Evolutionary conservation across 2,329 filamentous ascomycete genomes (phyloP).

Genomic region (Ophiobolus disseminans): DNA sequence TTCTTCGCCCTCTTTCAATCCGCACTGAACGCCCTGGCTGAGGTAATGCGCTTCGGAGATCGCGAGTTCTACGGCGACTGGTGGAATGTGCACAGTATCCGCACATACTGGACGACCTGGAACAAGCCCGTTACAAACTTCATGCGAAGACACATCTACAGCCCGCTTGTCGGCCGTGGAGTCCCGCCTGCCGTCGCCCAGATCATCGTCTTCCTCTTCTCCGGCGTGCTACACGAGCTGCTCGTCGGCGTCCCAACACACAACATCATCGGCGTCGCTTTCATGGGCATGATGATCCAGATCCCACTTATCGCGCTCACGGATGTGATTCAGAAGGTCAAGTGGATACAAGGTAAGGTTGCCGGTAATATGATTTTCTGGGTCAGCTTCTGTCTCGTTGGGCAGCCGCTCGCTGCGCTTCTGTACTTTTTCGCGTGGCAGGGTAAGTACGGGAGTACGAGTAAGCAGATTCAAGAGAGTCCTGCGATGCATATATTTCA

Average conservation of each 20-base stretch:
- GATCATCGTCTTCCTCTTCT: constrained; percentile 84
- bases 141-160: constrained; percentile 93
- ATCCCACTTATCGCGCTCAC: constrained; percentile 87
- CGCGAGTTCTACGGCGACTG: constrained; percentile 95
- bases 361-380: constrained; percentile 95
- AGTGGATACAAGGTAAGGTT: constrained; percentile 75
- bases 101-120: constrained; percentile 94
- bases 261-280: constrained; percentile 90
- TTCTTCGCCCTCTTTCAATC: constrained; percentile 98
- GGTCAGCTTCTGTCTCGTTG: constrained; percentile 94
- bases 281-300: constrained; percentile 92
- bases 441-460: constrained; percentile 91
- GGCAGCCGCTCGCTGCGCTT: constrained; percentile 89
- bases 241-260: constrained; percentile 94
- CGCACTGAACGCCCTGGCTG: constrained; percentile 86
- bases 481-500: constrained; percentile 28
- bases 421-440: constrained; percentile 99
- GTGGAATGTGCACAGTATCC: constrained; percentile 87
- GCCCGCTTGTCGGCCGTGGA: constrained; percentile 83
- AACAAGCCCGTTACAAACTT: constrained; percentile 98
- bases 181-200: constrained; percentile 76
- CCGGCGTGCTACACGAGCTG: constrained; percentile 87
- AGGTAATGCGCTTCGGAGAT: constrained; percentile 89
- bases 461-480: constrained; percentile 41
- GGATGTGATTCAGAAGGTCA: constrained; percentile 77